Conservation (phyloP, 441 rosid species). For the Brassica hybrid region DNA sequence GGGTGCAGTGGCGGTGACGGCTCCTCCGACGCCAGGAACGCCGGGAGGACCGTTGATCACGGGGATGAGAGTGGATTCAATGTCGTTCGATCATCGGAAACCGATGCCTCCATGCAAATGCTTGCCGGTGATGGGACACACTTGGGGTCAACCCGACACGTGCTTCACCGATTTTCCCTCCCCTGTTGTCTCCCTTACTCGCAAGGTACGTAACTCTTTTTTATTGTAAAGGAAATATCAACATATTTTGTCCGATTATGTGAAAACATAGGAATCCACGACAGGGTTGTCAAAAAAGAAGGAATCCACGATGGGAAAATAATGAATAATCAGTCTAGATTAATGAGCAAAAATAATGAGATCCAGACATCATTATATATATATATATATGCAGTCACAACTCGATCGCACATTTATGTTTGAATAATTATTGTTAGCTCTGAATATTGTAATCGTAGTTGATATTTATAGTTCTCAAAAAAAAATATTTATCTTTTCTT, state of each 20-base stretch:
- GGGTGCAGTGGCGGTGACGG: slow-evolving; percentile 51
- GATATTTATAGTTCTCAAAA: neutral
- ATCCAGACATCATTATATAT: neutral
- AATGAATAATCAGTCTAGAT: neutral
- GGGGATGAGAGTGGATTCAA: slow-evolving; percentile 74
- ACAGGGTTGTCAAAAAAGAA: neutral
- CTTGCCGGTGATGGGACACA: slow-evolving; percentile 76
- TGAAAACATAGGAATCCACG: slow-evolving; percentile 12
- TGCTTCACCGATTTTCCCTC: slow-evolving; percentile 83
- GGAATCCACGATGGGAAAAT: neutral
- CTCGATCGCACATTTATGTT: no score
- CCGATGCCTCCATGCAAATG: slow-evolving; percentile 86
- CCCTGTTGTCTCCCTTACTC: slow-evolving; percentile 81
- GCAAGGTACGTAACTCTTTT: slow-evolving; percentile 59
- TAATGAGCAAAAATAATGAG: neutral
- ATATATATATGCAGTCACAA: neutral
- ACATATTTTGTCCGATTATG: neutral
- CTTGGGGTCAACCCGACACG: slow-evolving; percentile 66
- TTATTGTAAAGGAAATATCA: neutral
- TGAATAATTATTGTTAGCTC: no score
- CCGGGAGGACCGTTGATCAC: slow-evolving; percentile 92
- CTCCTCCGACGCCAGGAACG: slow-evolving; percentile 81
- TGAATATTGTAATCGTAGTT: neutral
- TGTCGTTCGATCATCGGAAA: slow-evolving; percentile 89
- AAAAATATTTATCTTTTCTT: neutral